A percentile compares a stretch with the other conserved stretches of the same genome.
These are phyloP conservation scores for Daldinia concentrica DNA, from an alignment of 495 filamentous ascomycete genomes.

Conservation along the genomic window DNA sequence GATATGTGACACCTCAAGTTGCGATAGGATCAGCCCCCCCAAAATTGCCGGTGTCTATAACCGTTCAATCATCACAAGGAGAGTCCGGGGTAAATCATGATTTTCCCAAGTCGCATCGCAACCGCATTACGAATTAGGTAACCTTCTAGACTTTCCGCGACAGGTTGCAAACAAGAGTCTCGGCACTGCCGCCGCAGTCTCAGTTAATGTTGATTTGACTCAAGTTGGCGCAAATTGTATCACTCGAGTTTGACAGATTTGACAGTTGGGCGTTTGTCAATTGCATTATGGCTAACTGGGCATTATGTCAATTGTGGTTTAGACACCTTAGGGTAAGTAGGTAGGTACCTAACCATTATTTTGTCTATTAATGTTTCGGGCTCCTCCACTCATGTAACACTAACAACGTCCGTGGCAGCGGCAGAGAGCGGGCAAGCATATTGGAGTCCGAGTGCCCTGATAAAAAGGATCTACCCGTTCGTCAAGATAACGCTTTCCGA, in stretches of 20 bases:
- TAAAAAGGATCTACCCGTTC: constrained; percentile 41
- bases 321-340: too few relatives aligned
- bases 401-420: constrained; percentile 14
- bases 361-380: constrained; percentile 37
- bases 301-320: too few relatives aligned
- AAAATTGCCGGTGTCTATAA: constrained; percentile 6
- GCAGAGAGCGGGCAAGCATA: neutral
- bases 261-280: constrained; percentile 25
- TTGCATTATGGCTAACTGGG: constrained; percentile 17
- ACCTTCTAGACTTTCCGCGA: constrained; percentile 12
- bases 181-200: constrained; percentile 2
- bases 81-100: constrained; percentile 26
- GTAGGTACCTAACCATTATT: neutral
- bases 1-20: constrained; percentile 9
- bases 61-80: constrained; percentile 18
- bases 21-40: constrained; percentile 12
- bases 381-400: constrained; percentile 9
- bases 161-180: constrained; percentile 3
- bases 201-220: constrained; percentile 6
- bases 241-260: constrained; percentile 13
- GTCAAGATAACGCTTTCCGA: constrained; percentile 35
- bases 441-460: constrained; percentile 35
- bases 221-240: constrained; percentile 19
- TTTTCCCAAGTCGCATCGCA: neutral
- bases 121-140: constrained; percentile 1